These are phyloP conservation scores for Panaeolus papilionaceus DNA, from an alignment of 768 basidiomycete species.

Conservation along the genomic window DNA sequence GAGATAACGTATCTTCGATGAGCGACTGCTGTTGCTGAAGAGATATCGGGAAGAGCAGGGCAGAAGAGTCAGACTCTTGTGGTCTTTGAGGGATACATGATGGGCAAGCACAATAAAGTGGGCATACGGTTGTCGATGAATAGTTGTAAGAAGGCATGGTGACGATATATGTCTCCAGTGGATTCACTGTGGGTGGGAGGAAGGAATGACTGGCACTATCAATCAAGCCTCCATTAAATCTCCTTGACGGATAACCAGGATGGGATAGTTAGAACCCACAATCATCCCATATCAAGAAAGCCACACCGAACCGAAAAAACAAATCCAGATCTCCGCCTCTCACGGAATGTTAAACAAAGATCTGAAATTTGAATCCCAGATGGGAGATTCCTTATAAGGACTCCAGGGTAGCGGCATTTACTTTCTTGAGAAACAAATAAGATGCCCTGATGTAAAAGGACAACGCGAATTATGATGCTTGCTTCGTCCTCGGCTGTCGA, in stretches of 20 bases:
- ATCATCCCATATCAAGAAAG: not conserved
- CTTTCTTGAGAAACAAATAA: not conserved
- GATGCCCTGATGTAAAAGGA: not conserved
- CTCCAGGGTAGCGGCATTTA: not conserved
- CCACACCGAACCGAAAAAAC: not conserved
- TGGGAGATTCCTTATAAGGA: constrained; percentile 5
- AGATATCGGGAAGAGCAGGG: not conserved
- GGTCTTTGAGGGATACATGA: not conserved
- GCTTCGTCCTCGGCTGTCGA: too few species aligned
- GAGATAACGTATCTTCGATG: not conserved
- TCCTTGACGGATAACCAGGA: not conserved
- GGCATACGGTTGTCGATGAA: not conserved
- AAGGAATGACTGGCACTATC: constrained; percentile 6
- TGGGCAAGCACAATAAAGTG: not conserved
- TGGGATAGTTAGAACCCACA: not conserved
- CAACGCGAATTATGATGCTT: not conserved
- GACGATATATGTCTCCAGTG: constrained; percentile 4
- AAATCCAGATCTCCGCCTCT: constrained; percentile 12
- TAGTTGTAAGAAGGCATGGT: not conserved
- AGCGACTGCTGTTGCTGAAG: not conserved
- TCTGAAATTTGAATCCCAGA: not conserved
- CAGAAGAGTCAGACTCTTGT: not conserved
- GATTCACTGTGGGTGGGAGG: not conserved
- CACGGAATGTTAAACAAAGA: constrained; percentile 11
- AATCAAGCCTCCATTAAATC: constrained; percentile 9